A percentile compares a stretch with the other conserved stretches of the same genome.
phyloP scores from a whole-genome alignment of 2,329 filamentous ascomycete species.

The Chaetothyriales sp. region DNA sequence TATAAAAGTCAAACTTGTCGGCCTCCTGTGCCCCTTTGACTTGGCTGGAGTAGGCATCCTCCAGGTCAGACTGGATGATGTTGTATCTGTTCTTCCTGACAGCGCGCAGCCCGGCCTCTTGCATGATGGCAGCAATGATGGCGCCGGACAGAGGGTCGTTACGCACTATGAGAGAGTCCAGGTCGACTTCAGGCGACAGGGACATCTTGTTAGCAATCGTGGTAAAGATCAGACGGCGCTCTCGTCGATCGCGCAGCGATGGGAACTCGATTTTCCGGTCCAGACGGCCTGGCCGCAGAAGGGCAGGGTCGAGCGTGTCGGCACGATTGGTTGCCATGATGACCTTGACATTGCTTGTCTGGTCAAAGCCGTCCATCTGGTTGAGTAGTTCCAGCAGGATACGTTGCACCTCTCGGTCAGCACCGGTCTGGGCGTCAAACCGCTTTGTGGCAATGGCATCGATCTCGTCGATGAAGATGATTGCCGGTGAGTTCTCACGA shows the following conservation, averaged over 20 bases:
- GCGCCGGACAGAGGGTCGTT: conserved; percentile 93
- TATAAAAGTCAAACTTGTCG: conserved; percentile 72
- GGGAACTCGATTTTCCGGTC: conserved; percentile 99
- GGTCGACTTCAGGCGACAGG: conserved; percentile 84
- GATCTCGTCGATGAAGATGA: conserved; percentile 99
- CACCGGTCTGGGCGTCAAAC: conserved; percentile 96
- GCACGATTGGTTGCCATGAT: conserved; percentile 99
- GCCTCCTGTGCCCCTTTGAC: conserved; percentile 70
- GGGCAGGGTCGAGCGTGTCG: conserved; percentile 87
- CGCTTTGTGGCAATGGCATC: conserved; percentile 98
- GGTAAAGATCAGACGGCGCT: conserved; percentile 88
- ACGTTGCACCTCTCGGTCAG: conserved; percentile 95
- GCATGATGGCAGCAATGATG: conserved; percentile 97
- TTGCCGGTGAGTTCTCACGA: conserved; percentile 90
- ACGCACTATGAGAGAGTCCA: conserved; percentile 89
- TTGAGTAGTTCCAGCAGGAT: conserved; percentile 94
- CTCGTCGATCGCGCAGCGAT: conserved; percentile 80
- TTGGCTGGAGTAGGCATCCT: conserved; percentile 93
- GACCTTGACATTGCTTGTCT: conserved; percentile 97
- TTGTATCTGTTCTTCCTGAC: conserved; percentile 98
- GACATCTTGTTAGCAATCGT: conserved; percentile 99
- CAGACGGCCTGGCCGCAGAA: conserved; percentile 85
- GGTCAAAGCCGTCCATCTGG: conserved; percentile 99
- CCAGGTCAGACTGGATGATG: conserved; percentile 92
- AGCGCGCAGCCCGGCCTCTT: conserved; percentile 86